A percentile compares a stretch with the other conserved stretches of the same genome.
phyloP scores from a whole-genome alignment of 257 asterid genomes.

The Lantana camara region DNA sequence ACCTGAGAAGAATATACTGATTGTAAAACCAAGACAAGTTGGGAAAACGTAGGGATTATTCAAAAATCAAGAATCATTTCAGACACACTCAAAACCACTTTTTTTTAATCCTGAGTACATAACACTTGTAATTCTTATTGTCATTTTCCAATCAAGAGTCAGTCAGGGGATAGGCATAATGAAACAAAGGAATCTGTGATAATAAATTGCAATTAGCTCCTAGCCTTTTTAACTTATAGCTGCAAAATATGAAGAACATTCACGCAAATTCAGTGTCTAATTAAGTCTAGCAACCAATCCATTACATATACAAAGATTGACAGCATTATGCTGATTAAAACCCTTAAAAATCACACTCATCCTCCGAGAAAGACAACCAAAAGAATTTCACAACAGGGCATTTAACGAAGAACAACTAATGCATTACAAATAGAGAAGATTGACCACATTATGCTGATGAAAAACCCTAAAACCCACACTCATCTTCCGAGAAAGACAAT shows the following conservation, averaged over 20 bases:
- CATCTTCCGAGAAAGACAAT: not conserved
- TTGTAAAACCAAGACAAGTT: not conserved
- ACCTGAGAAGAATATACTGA: slow-evolving; percentile 52
- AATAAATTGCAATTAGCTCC: not conserved
- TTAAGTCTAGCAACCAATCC: no score
- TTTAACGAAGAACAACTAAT: not conserved
- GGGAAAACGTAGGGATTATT: not conserved
- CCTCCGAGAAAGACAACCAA: no score
- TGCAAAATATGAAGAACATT: no score
- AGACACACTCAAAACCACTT: not conserved
- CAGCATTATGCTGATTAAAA: no score
- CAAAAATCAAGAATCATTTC: not conserved
- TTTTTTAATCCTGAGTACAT: not conserved
- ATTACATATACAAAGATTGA: no score
- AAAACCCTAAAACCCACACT: not conserved
- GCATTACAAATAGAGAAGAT: not conserved
- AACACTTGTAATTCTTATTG: not conserved
- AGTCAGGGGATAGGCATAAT: no score
- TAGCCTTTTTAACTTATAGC: no score
- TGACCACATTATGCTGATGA: slow-evolving; percentile 4
- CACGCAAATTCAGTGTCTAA: no score
- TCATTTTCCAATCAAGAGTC: not conserved
- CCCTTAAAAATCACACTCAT: no score
- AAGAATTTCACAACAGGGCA: no score
- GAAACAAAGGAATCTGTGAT: no score